Conservation (phyloP, 2,329 filamentous ascomycete genomes). For the Colletotrichum aenigma region DNA sequence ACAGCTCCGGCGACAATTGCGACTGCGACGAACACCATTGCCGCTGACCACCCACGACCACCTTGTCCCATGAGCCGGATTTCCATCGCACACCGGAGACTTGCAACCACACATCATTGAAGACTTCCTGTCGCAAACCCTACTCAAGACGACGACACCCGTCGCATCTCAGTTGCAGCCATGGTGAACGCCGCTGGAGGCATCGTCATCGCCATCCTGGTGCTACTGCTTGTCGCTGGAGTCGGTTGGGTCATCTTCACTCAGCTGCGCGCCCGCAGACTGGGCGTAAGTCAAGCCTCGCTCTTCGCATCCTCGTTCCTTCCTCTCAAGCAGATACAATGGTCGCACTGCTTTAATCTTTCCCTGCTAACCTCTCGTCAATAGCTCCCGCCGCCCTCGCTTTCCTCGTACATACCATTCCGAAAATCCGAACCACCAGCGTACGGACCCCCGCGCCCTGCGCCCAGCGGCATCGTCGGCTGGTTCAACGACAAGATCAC, state of each 20-base stretch:
- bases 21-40: not conserved
- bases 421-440: slow-evolving; percentile 45
- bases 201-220: slow-evolving; percentile 74
- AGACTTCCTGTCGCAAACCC: slow-evolving; percentile 1
- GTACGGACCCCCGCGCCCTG: slow-evolving; percentile 57
- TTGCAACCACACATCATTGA: not conserved
- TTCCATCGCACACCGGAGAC: slow-evolving; percentile 4
- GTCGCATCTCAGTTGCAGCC: slow-evolving; percentile 24
- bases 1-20: not conserved
- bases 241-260: slow-evolving; percentile 74
- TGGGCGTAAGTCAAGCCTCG: slow-evolving; percentile 60
- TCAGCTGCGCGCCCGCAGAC: slow-evolving; percentile 72
- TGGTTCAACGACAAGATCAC: slow-evolving; percentile 74
- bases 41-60: not conserved
- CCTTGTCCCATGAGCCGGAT: slow-evolving; percentile 2
- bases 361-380: not conserved
- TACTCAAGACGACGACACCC: not conserved
- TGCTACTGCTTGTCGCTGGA: slow-evolving; percentile 61
- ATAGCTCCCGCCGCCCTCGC: slow-evolving; percentile 71
- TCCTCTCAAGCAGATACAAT: not conserved
- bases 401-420: slow-evolving; percentile 77
- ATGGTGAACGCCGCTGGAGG: slow-evolving; percentile 67
- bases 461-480: slow-evolving; percentile 68
- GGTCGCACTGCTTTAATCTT: not conserved
- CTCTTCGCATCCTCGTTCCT: not conserved